Evolutionary conservation across 768 basidiomycete species (phyloP).

Genomic region (Infundibulicybe gibba): DNA sequence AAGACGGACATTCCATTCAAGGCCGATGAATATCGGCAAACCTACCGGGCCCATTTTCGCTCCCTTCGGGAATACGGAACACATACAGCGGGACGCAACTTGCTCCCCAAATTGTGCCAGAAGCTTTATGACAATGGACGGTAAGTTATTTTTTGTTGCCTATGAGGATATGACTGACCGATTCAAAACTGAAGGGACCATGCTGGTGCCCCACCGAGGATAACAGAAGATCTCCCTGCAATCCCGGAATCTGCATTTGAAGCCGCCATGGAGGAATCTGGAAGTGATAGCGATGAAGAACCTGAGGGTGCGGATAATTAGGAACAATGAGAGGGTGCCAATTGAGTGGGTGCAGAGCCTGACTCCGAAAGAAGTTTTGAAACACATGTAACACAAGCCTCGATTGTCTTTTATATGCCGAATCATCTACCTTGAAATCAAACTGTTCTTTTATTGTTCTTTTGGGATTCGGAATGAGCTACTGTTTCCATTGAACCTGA

Average conservation of each 20-base stretch:
- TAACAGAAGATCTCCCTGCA: background rate
- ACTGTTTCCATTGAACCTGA: no score
- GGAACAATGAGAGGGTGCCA: no score
- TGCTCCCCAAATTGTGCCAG: slow-evolving; percentile 1
- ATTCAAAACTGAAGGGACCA: background rate
- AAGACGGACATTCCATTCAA: slow-evolving; percentile 3
- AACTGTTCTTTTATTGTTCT: no score
- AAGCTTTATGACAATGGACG: slow-evolving; percentile 1
- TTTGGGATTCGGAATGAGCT: no score
- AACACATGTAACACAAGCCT: no score
- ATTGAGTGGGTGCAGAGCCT: slow-evolving; percentile 13
- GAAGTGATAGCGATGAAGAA: background rate
- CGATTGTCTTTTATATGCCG: no score
- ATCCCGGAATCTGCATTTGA: background rate
- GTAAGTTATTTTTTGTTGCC: background rate
- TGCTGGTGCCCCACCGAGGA: background rate
- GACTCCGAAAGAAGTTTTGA: slow-evolving; percentile 6
- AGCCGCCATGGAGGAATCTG: background rate
- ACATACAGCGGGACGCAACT: background rate
- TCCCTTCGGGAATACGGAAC: background rate
- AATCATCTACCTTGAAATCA: no score
- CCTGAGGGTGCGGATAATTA: background rate
- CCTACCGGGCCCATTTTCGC: background rate
- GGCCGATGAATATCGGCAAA: background rate
- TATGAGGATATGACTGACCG: background rate